These are phyloP conservation scores for Umbilicus rupestris DNA, from an alignment of 164 flowering plant species.

Conservation along the genomic window DNA sequence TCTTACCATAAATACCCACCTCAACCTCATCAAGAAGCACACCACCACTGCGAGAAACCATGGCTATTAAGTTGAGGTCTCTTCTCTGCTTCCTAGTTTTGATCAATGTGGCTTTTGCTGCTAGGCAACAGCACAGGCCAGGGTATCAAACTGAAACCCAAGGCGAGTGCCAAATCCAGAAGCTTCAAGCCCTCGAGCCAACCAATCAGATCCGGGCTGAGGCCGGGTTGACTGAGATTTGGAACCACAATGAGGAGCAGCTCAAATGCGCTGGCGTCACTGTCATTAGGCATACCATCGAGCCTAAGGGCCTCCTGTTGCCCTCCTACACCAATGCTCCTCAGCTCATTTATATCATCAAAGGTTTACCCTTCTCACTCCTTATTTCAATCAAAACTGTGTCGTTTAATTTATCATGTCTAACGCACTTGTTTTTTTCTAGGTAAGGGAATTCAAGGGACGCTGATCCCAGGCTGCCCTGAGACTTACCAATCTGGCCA, in stretches of 20 bases:
- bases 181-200: conserved; percentile 37
- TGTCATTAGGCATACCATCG: conserved; percentile 21
- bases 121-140: conserved; percentile 18
- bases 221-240: conserved; percentile 41
- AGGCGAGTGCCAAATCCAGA: conserved; percentile 29
- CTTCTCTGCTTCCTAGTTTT: background rate
- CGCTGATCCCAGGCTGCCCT: conserved; percentile 34
- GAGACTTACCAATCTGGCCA: conserved; percentile 26
- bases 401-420: background rate
- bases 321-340: conserved; percentile 42
- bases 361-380: conserved; percentile 20
- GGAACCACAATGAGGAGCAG: conserved; percentile 31
- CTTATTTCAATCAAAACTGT: no score
- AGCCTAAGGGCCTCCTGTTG: conserved; percentile 38
- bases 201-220: conserved; percentile 24
- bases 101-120: conserved; percentile 23
- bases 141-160: conserved; percentile 8
- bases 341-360: conserved; percentile 26
- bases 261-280: conserved; percentile 49
- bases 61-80: conserved; percentile 3
- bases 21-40: background rate
- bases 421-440: conserved; percentile 6
- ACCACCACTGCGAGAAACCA: background rate
- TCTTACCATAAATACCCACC: conserved; percentile 22
- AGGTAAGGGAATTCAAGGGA: conserved; percentile 32